Percentiles rank a stretch among this genome's conserved stretches.
Conservation (phyloP, 73 alveolate genomes). For the Tetrahymena elliotti region DNA sequence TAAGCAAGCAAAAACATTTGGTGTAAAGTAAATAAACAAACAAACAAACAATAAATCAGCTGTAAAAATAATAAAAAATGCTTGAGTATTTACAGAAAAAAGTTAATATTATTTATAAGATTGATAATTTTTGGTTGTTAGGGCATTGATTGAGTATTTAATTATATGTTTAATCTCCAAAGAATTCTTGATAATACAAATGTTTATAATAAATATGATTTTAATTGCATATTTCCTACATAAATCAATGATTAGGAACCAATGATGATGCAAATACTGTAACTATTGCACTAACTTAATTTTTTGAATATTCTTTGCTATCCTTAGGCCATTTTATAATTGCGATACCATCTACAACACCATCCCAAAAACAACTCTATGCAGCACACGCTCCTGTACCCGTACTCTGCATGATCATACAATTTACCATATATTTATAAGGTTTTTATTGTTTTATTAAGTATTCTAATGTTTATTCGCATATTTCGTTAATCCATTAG, state of each 20-base stretch:
- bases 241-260: neutral
- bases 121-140: neutral
- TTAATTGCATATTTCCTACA: neutral
- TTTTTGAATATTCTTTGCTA: neutral
- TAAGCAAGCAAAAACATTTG: neutral
- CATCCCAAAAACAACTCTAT: neutral
- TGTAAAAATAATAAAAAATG: neutral
- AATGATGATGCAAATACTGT: neutral
- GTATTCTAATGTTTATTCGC: neutral
- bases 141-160: neutral
- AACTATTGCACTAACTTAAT: neutral
- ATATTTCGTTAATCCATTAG: neutral
- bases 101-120: neutral
- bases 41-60: neutral
- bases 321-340: neutral
- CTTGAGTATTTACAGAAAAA: neutral
- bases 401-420: neutral
- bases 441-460: neutral
- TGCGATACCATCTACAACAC: neutral
- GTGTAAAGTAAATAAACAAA: neutral
- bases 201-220: too few relatives aligned
- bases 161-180: neutral
- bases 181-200: neutral
- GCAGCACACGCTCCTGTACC: constrained; percentile 5
- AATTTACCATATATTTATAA: neutral